Evolutionary conservation across 345 rosid genomes (phyloP).

Genomic region (Cardamine resedifolia): DNA sequence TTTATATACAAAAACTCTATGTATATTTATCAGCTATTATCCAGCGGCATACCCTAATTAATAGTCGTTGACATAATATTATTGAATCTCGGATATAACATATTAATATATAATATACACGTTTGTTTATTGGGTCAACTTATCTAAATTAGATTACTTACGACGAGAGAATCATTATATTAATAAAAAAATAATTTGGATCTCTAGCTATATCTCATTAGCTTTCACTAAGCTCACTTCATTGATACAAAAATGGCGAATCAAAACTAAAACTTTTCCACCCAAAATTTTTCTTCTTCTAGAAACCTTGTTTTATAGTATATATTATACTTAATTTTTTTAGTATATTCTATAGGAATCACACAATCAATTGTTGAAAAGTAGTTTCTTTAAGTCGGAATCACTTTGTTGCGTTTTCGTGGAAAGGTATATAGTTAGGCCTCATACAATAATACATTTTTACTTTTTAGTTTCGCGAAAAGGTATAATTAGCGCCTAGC

Average conservation of each 20-base stretch:
- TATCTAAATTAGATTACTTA: not conserved
- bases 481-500: not conserved
- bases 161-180: not conserved
- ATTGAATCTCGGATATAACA: not conserved
- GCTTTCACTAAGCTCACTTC: conserved; percentile 1
- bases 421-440: conserved; percentile 5
- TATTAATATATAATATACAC: not conserved
- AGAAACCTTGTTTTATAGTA: not conserved
- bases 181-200: not conserved
- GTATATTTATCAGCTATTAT: not conserved
- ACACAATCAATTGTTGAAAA: conserved; percentile 17
- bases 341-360: not conserved
- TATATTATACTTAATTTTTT: not conserved
- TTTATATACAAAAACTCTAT: no score
- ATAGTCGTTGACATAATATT: not conserved
- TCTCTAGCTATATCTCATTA: conserved; percentile 1
- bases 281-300: not conserved
- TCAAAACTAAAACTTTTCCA: not conserved
- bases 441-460: no score
- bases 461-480: not conserved
- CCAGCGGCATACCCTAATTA: not conserved
- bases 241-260: not conserved
- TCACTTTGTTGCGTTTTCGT: conserved; percentile 9
- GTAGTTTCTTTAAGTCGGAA: not conserved
- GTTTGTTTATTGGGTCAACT: not conserved